Evolutionary conservation across 164 flowering plant species (phyloP), one percentile per base, ranked within the genome.

Genomic region (Stephania japonica): DNA sequence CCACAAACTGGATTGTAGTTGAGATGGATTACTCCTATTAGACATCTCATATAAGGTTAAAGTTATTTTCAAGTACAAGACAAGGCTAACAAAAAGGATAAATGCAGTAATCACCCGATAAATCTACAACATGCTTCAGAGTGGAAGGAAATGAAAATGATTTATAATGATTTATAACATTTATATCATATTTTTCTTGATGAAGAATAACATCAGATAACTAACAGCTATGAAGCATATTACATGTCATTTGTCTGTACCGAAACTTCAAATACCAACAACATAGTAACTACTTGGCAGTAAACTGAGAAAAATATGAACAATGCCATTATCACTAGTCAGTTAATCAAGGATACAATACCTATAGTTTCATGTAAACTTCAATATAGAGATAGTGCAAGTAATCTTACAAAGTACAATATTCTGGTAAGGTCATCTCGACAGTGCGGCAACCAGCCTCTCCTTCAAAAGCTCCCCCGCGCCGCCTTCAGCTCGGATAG

Each of bases 381-480:
- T 19, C 62, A 56, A 56, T 16, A 56, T 56, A n/a, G 62, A 56
- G 62, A 56, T 56, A n/a, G 21, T 56, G 6, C 21, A 26, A 66
- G 69, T 26, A 66, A 70, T 70, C 84, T 79, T 77, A 79, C 80
- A 75, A 32, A 43, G 56, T 68, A 72, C 75, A 63, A 70, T 16
- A 49, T 67, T 42, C 75, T 50, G 69, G 66, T 19, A 19, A n/a
- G 25, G 72, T 85, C 83, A 89, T 63, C 83, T 80, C 11, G 86
- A 81, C 27, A 92, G 79, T 25, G 91, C 84, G 42, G 87, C 87
- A 65, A 70, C 42, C 72, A 92, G 83, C 83, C 85, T 84, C 75
- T 90, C 94, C 78, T 89, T 90, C 84, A 90, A 79, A 47, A 78
- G 85, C 74, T 88, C 90, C 6, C 88, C 83, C 16, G 75, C 76